These are phyloP conservation scores for Aspergillus ellipticus DNA, from an alignment of 495 filamentous ascomycete genomes.

Conservation along the genomic window DNA sequence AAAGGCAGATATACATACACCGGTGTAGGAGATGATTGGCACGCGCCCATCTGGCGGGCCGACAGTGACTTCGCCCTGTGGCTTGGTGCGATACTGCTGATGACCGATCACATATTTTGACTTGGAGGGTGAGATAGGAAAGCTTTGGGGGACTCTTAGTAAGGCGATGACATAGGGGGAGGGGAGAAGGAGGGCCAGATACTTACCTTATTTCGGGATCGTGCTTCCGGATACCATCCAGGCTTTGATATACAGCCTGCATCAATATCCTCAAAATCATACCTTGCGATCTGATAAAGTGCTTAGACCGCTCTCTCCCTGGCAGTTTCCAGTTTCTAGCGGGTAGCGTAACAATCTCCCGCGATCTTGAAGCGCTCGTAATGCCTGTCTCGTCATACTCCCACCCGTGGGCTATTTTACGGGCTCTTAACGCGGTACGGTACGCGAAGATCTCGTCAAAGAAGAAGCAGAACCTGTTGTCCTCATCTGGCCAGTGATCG, in stretches of 20 bases:
- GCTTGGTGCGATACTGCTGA: neutral
- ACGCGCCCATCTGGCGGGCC: neutral
- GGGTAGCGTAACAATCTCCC: neutral
- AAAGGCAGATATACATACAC: neutral
- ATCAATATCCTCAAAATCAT: neutral
- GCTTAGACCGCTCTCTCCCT: neutral
- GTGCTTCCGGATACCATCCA: neutral
- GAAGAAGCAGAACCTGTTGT: no score
- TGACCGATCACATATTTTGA: constrained; percentile 5
- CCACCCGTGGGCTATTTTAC: no score
- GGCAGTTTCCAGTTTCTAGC: neutral
- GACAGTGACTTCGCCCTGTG: neutral
- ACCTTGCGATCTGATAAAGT: neutral
- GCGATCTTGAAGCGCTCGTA: no score
- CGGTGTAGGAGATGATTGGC: constrained; percentile 5
- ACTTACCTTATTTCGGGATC: neutral
- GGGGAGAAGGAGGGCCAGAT: no score
- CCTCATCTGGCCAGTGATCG: no score
- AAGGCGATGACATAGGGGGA: no score
- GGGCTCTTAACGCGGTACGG: no score
- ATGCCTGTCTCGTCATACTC: no score
- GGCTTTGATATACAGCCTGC: neutral
- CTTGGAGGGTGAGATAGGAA: neutral
- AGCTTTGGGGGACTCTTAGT: no score
- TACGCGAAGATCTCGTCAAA: no score